Evolutionary conservation across 108 stramenopile species (phyloP), one percentile per base, ranked within the genome.

Genomic region (Mediolabrus comicus): DNA sequence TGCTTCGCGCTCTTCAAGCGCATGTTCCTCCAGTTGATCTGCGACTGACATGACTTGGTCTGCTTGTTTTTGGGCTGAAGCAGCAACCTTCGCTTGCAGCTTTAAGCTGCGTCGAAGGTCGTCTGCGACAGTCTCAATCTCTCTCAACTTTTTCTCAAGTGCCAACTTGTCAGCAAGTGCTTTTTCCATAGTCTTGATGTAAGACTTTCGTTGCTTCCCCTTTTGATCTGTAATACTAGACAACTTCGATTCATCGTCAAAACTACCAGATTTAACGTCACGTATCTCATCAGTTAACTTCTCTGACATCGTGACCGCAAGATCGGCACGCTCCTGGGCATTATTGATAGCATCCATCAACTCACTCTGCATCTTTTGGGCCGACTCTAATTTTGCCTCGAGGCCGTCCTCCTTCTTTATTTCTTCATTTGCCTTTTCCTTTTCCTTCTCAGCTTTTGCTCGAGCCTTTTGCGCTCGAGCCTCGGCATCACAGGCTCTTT

Each of bases 1-100:
- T 7, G 91, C 91, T 72, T 89, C 91, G 59, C 87, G 72, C 53
- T 92, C 91, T 74, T 92, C 91, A 55, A 86, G 67, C 19, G 91
- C 91, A 67, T 92, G 87, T 46, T 89, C 88, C 19, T 87, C 88
- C 39, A 92, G 61, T 46, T 92, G 88, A 64, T 92, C 88, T 1
- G 91, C 88, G 9, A 77, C 57, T 17, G 75, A 73, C 11, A 74
- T 54, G 41, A 77, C 75, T 29, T 82, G 86, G 59, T 92, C 91
- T 10, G 88, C 88, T 43, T 76, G 64, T 51, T 68, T 88, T 53
- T 88, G 63, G 13, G 81, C 77, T 24, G 83, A 67, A 3, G 86
- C 68, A 16, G 88, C 91, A 13, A 72, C 59, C 26, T 92, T 87
- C 1, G 87, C 75, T 46, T 92, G 91, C n/a, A 71, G 59, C 34